Evolutionary conservation across 768 basidiomycete species (phyloP).

Genomic region (Calocera viscosa): DNA sequence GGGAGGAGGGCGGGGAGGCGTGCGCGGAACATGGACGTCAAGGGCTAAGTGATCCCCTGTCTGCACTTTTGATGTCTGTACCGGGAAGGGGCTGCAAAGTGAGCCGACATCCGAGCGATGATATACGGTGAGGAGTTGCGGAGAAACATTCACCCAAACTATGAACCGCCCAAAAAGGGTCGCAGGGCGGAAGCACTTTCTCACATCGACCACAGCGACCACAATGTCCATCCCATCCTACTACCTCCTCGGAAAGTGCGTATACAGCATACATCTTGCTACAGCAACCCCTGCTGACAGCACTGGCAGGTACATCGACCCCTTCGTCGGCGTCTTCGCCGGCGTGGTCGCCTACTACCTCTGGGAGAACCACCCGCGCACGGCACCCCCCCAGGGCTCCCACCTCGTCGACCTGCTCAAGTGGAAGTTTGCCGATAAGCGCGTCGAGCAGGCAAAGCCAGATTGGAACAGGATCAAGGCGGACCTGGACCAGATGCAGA

Average conservation of each 20-base stretch:
- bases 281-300: not conserved
- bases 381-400: conserved; percentile 44
- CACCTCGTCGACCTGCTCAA: conserved; percentile 41
- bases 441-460: not conserved
- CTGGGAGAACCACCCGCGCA: conserved; percentile 68
- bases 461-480: not conserved
- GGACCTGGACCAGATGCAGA: not conserved
- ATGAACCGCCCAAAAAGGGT: too few relatives aligned
- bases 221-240: not conserved
- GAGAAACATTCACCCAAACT: too few relatives aligned
- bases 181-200: not conserved
- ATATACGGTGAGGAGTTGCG: not conserved
- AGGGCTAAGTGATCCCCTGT: too few relatives aligned
- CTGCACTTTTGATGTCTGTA: too few relatives aligned
- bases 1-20: not conserved
- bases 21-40: not conserved
- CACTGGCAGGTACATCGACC: conserved; percentile 36
- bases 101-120: too few relatives aligned
- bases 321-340: conserved; percentile 62
- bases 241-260: conserved; percentile 3
- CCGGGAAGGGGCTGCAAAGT: too few relatives aligned
- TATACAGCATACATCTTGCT: not conserved
- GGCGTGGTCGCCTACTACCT: conserved; percentile 68
- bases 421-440: conserved; percentile 54
- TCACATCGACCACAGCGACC: not conserved